Conservation (phyloP, 345 rosid species). For the Raphanus raphanistrum region DNA sequence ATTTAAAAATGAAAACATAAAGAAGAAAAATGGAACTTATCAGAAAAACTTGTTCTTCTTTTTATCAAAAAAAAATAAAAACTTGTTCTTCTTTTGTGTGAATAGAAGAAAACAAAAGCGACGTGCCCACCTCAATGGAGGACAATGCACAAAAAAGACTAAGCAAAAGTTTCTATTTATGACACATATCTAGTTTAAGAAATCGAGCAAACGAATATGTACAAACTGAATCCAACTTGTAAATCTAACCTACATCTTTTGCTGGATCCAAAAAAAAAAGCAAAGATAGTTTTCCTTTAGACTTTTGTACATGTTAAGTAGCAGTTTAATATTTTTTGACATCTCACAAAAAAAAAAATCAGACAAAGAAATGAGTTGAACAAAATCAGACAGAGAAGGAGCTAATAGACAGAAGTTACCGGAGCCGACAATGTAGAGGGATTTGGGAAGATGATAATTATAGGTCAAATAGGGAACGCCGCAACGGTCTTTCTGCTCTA, state of each 20-base stretch:
- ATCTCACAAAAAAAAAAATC: not conserved
- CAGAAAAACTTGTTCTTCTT: too few species aligned
- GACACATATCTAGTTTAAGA: not conserved
- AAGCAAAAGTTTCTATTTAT: not conserved
- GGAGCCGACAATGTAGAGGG: not conserved
- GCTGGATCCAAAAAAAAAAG: too few species aligned
- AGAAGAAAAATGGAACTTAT: not conserved
- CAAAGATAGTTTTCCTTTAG: too few species aligned
- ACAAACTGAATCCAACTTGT: not conserved
- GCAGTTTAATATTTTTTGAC: not conserved
- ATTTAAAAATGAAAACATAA: too few species aligned
- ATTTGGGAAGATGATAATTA: not conserved
- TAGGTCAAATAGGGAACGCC: constrained; percentile 15
- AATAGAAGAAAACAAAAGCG: constrained; percentile 12
- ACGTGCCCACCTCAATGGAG: constrained; percentile 19
- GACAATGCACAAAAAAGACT: constrained; percentile 12
- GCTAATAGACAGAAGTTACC: not conserved
- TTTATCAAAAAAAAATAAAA: too few species aligned
- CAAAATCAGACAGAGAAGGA: not conserved
- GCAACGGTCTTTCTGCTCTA: not conserved
- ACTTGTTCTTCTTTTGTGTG: not conserved
- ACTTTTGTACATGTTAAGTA: too few species aligned
- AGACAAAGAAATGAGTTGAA: not conserved
- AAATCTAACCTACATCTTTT: too few species aligned
- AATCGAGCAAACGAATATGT: not conserved